Evolutionary conservation across 2,329 filamentous ascomycete genomes (phyloP).

Genomic region (Cladosporium velox): DNA sequence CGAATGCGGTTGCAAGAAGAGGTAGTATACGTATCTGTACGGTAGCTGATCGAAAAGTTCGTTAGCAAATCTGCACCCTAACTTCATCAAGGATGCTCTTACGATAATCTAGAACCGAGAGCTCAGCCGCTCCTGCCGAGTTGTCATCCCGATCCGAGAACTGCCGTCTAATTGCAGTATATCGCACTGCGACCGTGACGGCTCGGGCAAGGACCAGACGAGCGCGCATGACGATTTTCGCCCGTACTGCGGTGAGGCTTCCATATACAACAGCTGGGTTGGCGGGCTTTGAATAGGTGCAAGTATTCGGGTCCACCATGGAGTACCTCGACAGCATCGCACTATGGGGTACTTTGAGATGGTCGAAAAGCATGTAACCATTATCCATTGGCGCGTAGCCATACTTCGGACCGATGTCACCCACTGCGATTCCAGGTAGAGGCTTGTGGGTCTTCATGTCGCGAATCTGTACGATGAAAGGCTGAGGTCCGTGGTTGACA

Average conservation of each 20-base stretch:
- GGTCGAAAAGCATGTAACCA: constrained; percentile 56
- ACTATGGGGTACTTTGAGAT: constrained; percentile 49
- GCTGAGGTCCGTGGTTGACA: constrained; percentile 53
- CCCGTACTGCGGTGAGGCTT: constrained; percentile 52
- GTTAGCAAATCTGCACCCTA: neutral
- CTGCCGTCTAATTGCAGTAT: constrained; percentile 52
- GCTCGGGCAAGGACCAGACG: constrained; percentile 55
- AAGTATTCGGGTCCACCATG: constrained; percentile 49
- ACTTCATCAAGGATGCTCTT: neutral
- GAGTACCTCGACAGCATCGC: constrained; percentile 54
- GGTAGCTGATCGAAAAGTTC: constrained; percentile 38
- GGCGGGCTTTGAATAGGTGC: constrained; percentile 48
- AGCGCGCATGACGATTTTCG: constrained; percentile 53
- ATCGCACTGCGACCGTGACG: constrained; percentile 55
- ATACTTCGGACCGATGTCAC: constrained; percentile 60
- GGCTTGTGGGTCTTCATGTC: constrained; percentile 52
- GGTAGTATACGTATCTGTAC: constrained; percentile 57
- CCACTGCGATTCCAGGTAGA: constrained; percentile 51
- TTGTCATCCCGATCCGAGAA: constrained; percentile 53
- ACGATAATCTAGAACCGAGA: constrained; percentile 54
- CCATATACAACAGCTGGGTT: constrained; percentile 55
- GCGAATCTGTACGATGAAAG: constrained; percentile 56
- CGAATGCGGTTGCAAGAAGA: constrained; percentile 56
- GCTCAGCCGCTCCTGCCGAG: constrained; percentile 40
- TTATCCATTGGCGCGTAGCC: constrained; percentile 57